Evolutionary conservation across 768 basidiomycete genomes (phyloP).

Genomic region (Russula sp.): DNA sequence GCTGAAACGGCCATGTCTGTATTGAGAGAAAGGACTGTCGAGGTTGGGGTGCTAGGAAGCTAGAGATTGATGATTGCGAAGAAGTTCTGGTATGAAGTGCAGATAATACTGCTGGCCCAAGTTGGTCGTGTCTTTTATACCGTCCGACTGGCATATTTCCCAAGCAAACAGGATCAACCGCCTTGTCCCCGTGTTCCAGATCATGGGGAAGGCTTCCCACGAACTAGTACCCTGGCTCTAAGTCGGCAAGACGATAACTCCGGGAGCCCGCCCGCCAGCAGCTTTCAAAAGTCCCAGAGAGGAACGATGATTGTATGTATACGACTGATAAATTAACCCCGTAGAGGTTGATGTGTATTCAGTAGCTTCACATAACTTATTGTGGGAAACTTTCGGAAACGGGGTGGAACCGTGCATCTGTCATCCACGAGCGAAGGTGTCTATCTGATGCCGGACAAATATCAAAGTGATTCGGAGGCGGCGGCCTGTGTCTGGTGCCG

Average conservation of each 20-base stretch:
- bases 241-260: background rate
- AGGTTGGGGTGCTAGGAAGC: background rate
- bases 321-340: background rate
- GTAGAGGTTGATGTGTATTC: background rate
- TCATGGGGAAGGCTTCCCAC: no score
- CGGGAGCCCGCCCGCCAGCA: background rate
- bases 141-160: background rate
- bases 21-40: background rate
- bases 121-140: background rate
- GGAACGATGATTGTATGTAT: background rate
- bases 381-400: background rate
- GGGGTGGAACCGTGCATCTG: background rate
- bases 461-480: no score
- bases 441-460: background rate
- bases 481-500: no score
- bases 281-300: background rate
- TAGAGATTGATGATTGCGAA: background rate
- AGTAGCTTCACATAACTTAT: background rate
- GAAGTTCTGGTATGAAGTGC: background rate
- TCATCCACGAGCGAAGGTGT: background rate
- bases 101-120: background rate
- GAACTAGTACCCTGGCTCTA: no score
- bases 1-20: background rate
- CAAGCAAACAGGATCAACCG: background rate
- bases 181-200: no score